phyloP scores from a whole-genome alignment of 352 stramenopile species.

The Pythium diclinum region DNA sequence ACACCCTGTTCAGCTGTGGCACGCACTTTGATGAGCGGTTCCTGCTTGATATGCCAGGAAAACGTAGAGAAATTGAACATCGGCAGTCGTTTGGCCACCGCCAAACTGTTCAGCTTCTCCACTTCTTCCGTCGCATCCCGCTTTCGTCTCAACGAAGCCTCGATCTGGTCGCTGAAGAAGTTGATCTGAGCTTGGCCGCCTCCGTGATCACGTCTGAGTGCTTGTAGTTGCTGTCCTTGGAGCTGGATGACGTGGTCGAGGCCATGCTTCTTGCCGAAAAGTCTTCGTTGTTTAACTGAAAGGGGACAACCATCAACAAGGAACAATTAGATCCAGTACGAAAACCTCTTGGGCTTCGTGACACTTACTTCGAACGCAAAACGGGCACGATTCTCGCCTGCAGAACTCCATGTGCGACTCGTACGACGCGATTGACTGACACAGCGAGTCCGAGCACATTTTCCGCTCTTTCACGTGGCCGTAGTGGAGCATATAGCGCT shows the following conservation, averaged over 20 bases:
- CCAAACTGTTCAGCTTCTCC: slow-evolving; percentile 32
- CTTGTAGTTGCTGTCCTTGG: slow-evolving; percentile 20
- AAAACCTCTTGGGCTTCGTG: background rate
- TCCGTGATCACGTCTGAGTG: slow-evolving; percentile 7
- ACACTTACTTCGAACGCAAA: slow-evolving; percentile 38
- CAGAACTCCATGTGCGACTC: slow-evolving; percentile 32
- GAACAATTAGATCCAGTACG: background rate
- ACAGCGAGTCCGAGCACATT: slow-evolving; percentile 26
- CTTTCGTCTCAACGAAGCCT: slow-evolving; percentile 28
- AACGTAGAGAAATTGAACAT: slow-evolving; percentile 43
- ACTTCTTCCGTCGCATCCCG: slow-evolving; percentile 26
- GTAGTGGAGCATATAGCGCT: slow-evolving; percentile 20
- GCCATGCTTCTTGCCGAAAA: slow-evolving; percentile 25
- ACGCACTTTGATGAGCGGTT: slow-evolving; percentile 40
- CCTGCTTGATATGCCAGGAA: slow-evolving; percentile 33
- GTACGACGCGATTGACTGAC: slow-evolving; percentile 27
- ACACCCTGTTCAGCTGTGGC: background rate
- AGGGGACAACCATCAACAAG: background rate
- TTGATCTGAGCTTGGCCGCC: slow-evolving; percentile 16
- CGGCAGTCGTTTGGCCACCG: slow-evolving; percentile 28
- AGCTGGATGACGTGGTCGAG: slow-evolving; percentile 23
- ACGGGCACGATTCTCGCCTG: slow-evolving; percentile 20
- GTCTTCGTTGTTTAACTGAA: slow-evolving; percentile 24
- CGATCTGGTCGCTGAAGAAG: slow-evolving; percentile 31
- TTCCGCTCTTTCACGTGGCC: slow-evolving; percentile 20